Conservation (phyloP, 345 rosid species). For the Aquilaria yunnanensis region DNA sequence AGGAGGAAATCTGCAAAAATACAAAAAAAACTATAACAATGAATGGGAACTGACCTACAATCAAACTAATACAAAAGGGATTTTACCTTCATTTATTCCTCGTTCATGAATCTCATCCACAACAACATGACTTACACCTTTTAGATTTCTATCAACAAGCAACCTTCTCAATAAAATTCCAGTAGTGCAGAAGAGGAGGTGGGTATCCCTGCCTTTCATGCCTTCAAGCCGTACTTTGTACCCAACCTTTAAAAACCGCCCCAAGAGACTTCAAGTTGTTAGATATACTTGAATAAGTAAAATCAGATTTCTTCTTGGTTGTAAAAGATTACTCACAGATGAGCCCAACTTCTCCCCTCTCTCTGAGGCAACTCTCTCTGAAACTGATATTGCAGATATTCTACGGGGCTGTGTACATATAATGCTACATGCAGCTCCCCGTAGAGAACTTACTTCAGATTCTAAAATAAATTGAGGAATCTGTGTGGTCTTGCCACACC, state of each 20-base stretch:
- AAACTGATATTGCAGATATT: constrained; percentile 90
- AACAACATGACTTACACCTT: constrained; percentile 81
- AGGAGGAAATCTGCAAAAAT: constrained; percentile 74
- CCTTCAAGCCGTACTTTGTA: constrained; percentile 95
- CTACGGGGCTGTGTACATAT: constrained; percentile 95
- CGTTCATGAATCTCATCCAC: constrained; percentile 99
- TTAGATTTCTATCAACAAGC: constrained; percentile 79
- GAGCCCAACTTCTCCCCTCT: constrained; percentile 95
- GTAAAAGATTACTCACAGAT: constrained; percentile 56
- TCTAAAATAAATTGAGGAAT: constrained; percentile 91
- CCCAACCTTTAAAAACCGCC: constrained; percentile 58
- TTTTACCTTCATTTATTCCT: constrained; percentile 92
- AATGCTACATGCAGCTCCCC: constrained; percentile 76
- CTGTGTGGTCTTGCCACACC: constrained; percentile 98
- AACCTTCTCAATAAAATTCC: constrained; percentile 90
- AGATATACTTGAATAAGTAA: too few relatives aligned
- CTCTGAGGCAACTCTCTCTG: constrained; percentile 93
- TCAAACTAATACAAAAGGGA: neutral
- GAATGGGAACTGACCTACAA: too few relatives aligned
- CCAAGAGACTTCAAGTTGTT: constrained; percentile 2
- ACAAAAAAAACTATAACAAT: neutral
- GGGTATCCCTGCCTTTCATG: constrained; percentile 81
- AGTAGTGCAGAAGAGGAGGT: constrained; percentile 87
- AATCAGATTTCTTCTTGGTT: neutral
- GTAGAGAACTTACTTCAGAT: constrained; percentile 55